Evolutionary conservation across 2,329 filamentous ascomycete species (phyloP).

Genomic region (Epichloe sibirici): DNA sequence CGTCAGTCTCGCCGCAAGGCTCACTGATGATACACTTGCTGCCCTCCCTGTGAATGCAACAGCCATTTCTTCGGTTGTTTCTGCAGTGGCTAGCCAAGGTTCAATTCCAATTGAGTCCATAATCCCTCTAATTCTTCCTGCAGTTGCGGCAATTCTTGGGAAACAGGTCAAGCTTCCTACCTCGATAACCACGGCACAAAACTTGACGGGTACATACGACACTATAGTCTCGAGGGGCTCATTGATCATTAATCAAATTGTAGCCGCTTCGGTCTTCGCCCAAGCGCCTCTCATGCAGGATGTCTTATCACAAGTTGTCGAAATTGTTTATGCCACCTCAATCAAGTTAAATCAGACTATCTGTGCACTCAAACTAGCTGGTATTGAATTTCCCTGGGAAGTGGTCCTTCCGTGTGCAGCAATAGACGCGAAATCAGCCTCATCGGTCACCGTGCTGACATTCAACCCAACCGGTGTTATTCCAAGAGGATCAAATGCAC

Average conservation of each 20-base stretch:
- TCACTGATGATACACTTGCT: constrained; percentile 12
- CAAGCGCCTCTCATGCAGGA: constrained; percentile 7
- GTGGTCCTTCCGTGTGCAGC: constrained; percentile 11
- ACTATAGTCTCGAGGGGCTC: constrained; percentile 11
- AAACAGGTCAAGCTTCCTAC: constrained; percentile 1
- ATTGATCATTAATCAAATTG: constrained; percentile 12
- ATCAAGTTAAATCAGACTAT: constrained; percentile 8
- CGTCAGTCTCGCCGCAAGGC: constrained; percentile 9
- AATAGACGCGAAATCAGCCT: background rate
- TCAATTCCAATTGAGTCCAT: constrained; percentile 7
- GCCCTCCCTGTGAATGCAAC: constrained; percentile 10
- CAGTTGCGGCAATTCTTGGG: constrained; percentile 10
- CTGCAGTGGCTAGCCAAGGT: constrained; percentile 8
- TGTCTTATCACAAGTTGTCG: constrained; percentile 12
- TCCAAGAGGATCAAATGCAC: background rate
- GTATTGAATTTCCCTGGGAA: constrained; percentile 6
- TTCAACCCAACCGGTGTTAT: background rate
- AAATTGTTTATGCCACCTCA: constrained; percentile 10
- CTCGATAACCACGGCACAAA: background rate
- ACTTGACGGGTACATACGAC: constrained; percentile 7
- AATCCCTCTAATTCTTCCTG: constrained; percentile 14
- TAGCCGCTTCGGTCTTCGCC: constrained; percentile 3
- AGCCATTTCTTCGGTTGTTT: constrained; percentile 9
- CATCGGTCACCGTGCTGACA: constrained; percentile 3
- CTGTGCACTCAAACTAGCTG: constrained; percentile 10